phyloP scores from a whole-genome alignment of 208 protist species.

The Acanthamoeba triangularis region DNA sequence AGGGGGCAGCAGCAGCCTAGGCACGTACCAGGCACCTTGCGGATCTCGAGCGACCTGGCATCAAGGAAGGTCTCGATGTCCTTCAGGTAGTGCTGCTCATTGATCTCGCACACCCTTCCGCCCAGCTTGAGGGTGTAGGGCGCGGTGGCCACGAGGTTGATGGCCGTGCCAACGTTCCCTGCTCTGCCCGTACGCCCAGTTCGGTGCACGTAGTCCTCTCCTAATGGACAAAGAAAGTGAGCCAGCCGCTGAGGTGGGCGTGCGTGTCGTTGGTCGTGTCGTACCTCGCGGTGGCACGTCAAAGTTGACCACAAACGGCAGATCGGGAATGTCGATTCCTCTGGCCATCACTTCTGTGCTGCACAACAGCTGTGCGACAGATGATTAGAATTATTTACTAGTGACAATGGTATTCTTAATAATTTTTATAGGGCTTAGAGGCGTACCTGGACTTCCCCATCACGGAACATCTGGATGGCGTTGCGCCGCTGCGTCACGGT shows the following conservation, averaged over 20 bases:
- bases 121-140: conserved; percentile 43
- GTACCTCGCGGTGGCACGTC: conserved; percentile 91
- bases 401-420: too few species aligned
- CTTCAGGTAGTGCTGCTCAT: conserved; percentile 33
- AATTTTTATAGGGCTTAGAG: too few species aligned
- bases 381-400: too few species aligned
- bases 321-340: conserved; percentile 93
- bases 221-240: not conserved
- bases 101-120: conserved; percentile 17
- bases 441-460: not conserved
- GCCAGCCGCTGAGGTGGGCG: too few species aligned
- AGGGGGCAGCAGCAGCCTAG: not conserved
- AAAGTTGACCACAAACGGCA: conserved; percentile 95
- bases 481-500: not conserved
- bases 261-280: too few species aligned
- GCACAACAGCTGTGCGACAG: not conserved
- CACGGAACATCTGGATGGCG: conserved; percentile 39
- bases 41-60: not conserved
- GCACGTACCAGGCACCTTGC: not conserved
- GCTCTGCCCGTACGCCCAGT: conserved; percentile 97
- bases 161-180: conserved; percentile 79
- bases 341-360: conserved; percentile 83
- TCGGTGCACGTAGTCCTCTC: conserved; percentile 98
- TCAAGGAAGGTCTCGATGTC: not conserved
- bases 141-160: not conserved